Evolutionary conservation across 495 filamentous ascomycete species (phyloP).

Genomic region (Lepraria neglecta): DNA sequence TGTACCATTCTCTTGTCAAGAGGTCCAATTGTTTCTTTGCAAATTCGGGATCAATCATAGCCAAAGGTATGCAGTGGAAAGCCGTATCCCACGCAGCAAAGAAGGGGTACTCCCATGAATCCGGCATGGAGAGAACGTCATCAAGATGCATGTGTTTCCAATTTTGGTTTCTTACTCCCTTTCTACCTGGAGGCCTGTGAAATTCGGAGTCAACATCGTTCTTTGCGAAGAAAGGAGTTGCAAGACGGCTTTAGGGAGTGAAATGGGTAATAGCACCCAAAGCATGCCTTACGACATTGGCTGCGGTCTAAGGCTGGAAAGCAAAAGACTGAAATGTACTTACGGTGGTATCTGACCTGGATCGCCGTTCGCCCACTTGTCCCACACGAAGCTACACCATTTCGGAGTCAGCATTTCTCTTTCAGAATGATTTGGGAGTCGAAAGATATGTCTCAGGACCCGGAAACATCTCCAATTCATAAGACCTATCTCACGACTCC

Average conservation of each 20-base stretch:
- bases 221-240: not conserved
- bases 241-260: too few species aligned
- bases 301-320: slow-evolving; percentile 30
- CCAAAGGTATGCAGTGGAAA: slow-evolving; percentile 90
- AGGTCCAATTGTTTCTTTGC: slow-evolving; percentile 96
- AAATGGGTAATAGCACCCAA: too few species aligned
- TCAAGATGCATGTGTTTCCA: slow-evolving; percentile 94
- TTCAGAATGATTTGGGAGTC: too few species aligned
- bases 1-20: slow-evolving; percentile 96
- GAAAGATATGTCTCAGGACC: too few species aligned
- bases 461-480: too few species aligned
- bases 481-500: too few species aligned
- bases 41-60: slow-evolving; percentile 96
- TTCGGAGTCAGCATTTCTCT: too few species aligned
- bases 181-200: slow-evolving; percentile 57
- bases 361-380: slow-evolving; percentile 88
- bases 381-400: slow-evolving; percentile 95
- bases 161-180: slow-evolving; percentile 73
- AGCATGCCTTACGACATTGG: slow-evolving; percentile 44
- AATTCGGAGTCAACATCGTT: not conserved
- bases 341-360: slow-evolving; percentile 31
- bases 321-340: not conserved
- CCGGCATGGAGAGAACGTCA: slow-evolving; percentile 93
- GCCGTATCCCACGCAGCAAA: slow-evolving; percentile 97
- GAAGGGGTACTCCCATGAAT: slow-evolving; percentile 98